Evolutionary conservation across 257 asterid species (phyloP).

Genomic region (Ilex aquifolium): DNA sequence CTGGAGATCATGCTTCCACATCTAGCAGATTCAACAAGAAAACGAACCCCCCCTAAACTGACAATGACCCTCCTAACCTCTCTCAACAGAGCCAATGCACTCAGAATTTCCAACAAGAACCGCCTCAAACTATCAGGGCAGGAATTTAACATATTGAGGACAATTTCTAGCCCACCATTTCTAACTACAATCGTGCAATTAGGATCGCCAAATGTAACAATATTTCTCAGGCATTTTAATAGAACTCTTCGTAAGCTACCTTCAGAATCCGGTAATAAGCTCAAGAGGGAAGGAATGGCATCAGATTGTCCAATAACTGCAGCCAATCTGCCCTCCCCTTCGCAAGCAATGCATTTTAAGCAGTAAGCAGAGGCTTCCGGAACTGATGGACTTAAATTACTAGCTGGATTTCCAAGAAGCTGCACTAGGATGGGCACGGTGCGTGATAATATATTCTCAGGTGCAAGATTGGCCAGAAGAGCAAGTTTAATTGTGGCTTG

Average conservation of each 20-base stretch:
- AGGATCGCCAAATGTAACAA: constrained; percentile 30
- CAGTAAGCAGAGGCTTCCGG: constrained; percentile 50
- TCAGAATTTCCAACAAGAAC: constrained; percentile 46
- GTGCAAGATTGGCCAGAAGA: constrained; percentile 34
- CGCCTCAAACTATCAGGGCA: constrained; percentile 25
- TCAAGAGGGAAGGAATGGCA: constrained; percentile 38
- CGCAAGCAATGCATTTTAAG: constrained; percentile 47
- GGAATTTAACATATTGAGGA: constrained; percentile 31
- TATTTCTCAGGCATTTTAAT: constrained; percentile 51
- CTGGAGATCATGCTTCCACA: constrained; percentile 51
- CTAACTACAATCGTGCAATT: constrained; percentile 30
- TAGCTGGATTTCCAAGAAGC: constrained; percentile 32
- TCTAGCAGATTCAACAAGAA: constrained; percentile 49
- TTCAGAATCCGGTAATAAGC: constrained; percentile 31
- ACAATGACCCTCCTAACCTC: constrained; percentile 49
- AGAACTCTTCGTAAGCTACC: constrained; percentile 26
- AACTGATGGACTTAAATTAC: constrained; percentile 23
- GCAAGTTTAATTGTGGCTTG: constrained; percentile 43
- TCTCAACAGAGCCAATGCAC: constrained; percentile 48
- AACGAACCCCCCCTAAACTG: constrained; percentile 26
- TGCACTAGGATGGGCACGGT: constrained; percentile 41
- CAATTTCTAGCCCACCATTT: constrained; percentile 38
- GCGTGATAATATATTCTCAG: constrained; percentile 37
- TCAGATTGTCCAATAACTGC: constrained; percentile 38
- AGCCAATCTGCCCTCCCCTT: constrained; percentile 49